These are phyloP conservation scores for Bipolaris zeicola DNA, from an alignment of 2,329 filamentous ascomycete species.

Conservation along the genomic window DNA sequence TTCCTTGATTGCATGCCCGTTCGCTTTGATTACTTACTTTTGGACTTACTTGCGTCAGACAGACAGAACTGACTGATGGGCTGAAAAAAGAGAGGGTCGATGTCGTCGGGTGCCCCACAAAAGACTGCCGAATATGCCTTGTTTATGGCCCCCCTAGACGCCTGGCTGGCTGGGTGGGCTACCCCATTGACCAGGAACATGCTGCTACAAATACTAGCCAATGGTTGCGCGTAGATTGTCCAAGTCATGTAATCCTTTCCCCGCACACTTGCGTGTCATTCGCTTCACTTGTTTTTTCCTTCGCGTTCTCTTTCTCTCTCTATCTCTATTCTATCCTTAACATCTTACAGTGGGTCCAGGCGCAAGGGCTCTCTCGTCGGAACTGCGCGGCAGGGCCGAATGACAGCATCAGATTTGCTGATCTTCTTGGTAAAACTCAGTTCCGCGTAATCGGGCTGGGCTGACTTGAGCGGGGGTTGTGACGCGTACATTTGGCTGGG, in stretches of 20 bases:
- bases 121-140: too few relatives aligned
- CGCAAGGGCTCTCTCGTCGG: slow-evolving; percentile 1
- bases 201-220: slow-evolving; percentile 2
- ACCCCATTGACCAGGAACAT: slow-evolving; percentile 8
- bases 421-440: slow-evolving; percentile 1
- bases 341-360: background rate
- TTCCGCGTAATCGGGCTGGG: background rate
- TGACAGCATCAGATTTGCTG: slow-evolving; percentile 3
- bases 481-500: slow-evolving; percentile 11
- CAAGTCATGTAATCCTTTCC: slow-evolving; percentile 9
- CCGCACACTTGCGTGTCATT: slow-evolving; percentile 15
- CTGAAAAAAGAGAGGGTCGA: too few relatives aligned
- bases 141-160: background rate
- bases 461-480: slow-evolving; percentile 1
- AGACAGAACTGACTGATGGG: too few relatives aligned
- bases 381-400: slow-evolving; percentile 6
- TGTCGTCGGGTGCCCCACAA: too few relatives aligned
- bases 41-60: too few relatives aligned
- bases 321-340: background rate
- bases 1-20: too few relatives aligned
- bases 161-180: background rate
- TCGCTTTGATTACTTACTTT: too few relatives aligned
- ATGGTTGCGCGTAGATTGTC: background rate
- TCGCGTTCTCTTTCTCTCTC: background rate
- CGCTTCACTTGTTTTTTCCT: slow-evolving; percentile 8